Evolutionary conservation across 1,284 basidiomycete genomes (phyloP).

Genomic region (Marasmius oreades): DNA sequence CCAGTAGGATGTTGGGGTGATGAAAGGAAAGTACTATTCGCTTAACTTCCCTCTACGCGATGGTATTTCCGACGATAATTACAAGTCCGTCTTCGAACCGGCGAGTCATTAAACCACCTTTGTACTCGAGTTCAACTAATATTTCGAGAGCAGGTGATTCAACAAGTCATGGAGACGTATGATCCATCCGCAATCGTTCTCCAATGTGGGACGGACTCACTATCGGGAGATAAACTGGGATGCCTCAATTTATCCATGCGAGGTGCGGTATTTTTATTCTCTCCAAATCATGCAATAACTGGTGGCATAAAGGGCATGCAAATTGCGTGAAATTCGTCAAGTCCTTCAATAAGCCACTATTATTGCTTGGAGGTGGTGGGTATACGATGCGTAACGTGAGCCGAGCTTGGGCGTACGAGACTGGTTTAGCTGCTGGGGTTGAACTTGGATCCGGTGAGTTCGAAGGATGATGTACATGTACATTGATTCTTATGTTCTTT

Average conservation of each 20-base stretch:
- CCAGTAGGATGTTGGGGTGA: constrained; percentile 81
- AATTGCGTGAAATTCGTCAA: constrained; percentile 98
- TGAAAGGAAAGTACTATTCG: constrained; percentile 91
- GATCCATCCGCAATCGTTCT: constrained; percentile 95
- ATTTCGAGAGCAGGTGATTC: constrained; percentile 72
- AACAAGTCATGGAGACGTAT: constrained; percentile 93
- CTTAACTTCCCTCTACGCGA: constrained; percentile 95
- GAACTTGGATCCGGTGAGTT: constrained; percentile 79
- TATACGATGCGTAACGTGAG: constrained; percentile 99
- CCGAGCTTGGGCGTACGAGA: constrained; percentile 97
- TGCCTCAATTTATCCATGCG: constrained; percentile 97
- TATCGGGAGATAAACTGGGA: constrained; percentile 95
- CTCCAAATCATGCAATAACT: background rate
- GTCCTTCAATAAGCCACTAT: constrained; percentile 89
- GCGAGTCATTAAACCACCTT: constrained; percentile 40
- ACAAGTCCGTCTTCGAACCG: constrained; percentile 94
- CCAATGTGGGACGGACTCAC: constrained; percentile 98
- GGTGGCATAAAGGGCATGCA: constrained; percentile 69
- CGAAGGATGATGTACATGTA: background rate
- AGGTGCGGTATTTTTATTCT: constrained; percentile 42
- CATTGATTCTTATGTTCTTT: constrained; percentile 4
- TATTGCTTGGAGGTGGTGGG: constrained; percentile 94
- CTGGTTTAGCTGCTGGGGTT: constrained; percentile 93
- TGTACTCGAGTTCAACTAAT: background rate
- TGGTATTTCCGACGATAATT: constrained; percentile 94